Base-by-base conservation (phyloP, 768 basidiomycete species). In the Lactarius psammicola region DNA sequence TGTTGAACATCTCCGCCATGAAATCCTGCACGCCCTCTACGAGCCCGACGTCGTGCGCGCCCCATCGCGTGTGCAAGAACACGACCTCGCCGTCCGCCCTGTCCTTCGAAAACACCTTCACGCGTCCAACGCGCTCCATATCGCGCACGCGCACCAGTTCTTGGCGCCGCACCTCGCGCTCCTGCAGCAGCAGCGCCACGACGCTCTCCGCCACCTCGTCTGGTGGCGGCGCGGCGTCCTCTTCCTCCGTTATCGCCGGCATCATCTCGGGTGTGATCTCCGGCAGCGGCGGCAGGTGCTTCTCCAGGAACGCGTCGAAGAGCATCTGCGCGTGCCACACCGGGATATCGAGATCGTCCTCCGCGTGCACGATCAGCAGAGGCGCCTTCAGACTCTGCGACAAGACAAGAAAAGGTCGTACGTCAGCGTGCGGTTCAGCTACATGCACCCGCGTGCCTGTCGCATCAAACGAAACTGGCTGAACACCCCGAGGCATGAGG, bases 341-440 rank as follows among this genome's bases (percentile, higher is more conserved):
- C 0, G 87, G 87, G 59, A 94, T 92, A 28, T 90, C 87, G 69
- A 76, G 78, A 76, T 95, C 93, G 74, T 93, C 81, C 64, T 81
- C 79, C 10, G 92, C 87, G 73, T 95, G 93, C 0, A 82, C 85
- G 68, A 95, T 82, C 33, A 94, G 78, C 11, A 90, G 81, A 8
- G 88, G 86, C 0, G 84, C 83, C 69, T 85, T 84, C 70, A 92
- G 82, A 64, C 81, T 79, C 90, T 92, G 72, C 17, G 23, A 58
- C 33, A 51, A 26, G 18, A 44, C 15, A 56, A 28, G 20, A 13
- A n/a, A n/a, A 38, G 46, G 49, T 13, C 10, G 8, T 4, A 5
- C 44, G 44, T 51, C 13, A 51, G 26, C 49, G 5, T 26, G 49
- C 0, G 23, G 46, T 23, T 11, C 5, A 42, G 18, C 7, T 20